Percentiles rank a stretch among this genome's conserved stretches.
phyloP scores from a whole-genome alignment of 441 rosid genomes.

The Erysimum cheiri region DNA sequence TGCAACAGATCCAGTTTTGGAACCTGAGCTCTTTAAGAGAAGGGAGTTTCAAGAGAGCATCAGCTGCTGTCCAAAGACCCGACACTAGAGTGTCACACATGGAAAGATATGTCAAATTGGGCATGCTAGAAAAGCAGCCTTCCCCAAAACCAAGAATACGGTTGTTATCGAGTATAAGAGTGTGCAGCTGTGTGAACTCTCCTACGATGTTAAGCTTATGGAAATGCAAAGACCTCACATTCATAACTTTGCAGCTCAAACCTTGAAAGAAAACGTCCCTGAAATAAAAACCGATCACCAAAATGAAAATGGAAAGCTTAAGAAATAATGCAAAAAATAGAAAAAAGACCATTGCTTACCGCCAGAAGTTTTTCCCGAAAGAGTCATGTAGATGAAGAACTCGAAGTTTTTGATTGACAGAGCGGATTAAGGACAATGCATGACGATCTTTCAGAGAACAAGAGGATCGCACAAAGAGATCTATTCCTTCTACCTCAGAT shows the following conservation, averaged over 20 bases:
- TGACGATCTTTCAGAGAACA: conserved; percentile 62
- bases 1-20: conserved; percentile 73
- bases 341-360: conserved; percentile 51
- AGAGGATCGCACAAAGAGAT: conserved; percentile 60
- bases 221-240: conserved; percentile 64
- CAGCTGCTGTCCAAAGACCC: conserved; percentile 83
- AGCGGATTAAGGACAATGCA: conserved; percentile 68
- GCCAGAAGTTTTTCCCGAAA: conserved; percentile 71
- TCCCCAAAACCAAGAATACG: conserved; percentile 71
- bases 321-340: conserved; percentile 3
- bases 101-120: conserved; percentile 73
- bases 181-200: conserved; percentile 61
- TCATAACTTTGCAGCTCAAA: conserved; percentile 72
- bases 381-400: conserved; percentile 63
- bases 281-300: conserved; percentile 21
- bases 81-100: conserved; percentile 83
- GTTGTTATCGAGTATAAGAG: conserved; percentile 78
- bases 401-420: conserved; percentile 63
- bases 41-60: conserved; percentile 79
- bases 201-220: conserved; percentile 85
- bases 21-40: conserved; percentile 73
- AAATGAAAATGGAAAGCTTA: conserved; percentile 1
- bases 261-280: conserved; percentile 83
- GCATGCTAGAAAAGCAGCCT: conserved; percentile 85
- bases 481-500: conserved; percentile 79